Conservation (phyloP, 352 stramenopile species). For the Halophytophthora polymorphica region DNA sequence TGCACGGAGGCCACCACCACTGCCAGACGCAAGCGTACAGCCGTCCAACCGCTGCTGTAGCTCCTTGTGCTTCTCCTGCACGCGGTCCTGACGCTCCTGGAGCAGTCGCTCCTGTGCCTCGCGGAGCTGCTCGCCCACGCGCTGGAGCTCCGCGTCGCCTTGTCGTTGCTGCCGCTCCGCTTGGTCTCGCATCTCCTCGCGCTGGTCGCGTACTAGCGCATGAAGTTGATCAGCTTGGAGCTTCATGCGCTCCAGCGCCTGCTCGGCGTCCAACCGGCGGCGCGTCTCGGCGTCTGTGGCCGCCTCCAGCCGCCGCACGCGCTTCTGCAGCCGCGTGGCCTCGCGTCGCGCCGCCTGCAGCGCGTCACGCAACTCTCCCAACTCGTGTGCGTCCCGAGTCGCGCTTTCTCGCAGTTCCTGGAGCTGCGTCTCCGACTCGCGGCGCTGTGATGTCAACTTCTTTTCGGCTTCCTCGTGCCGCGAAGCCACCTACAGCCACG, state of each 20-base stretch:
- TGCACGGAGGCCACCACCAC: no score
- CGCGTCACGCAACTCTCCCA: constrained; percentile 49
- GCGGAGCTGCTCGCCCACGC: constrained; percentile 37
- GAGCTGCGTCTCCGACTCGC: constrained; percentile 45
- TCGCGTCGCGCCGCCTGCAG: constrained; percentile 37
- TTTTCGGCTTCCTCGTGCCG: constrained; percentile 57
- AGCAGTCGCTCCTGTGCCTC: constrained; percentile 54
- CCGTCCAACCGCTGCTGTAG: constrained; percentile 43
- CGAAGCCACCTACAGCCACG: constrained; percentile 25
- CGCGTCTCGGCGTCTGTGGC: constrained; percentile 51
- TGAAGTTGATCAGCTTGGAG: constrained; percentile 67
- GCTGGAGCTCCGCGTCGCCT: constrained; percentile 34
- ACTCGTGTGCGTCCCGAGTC: constrained; percentile 40
- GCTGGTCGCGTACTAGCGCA: constrained; percentile 46
- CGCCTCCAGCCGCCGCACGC: constrained; percentile 57
- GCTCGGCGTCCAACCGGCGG: constrained; percentile 49
- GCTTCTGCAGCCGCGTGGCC: constrained; percentile 31
- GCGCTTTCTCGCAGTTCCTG: constrained; percentile 41
- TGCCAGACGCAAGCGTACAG: neutral
- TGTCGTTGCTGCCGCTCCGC: constrained; percentile 21
- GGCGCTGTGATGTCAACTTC: constrained; percentile 40
- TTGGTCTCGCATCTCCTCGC: constrained; percentile 42
- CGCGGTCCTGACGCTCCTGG: constrained; percentile 44
- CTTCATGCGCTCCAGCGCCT: constrained; percentile 70
- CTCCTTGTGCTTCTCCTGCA: constrained; percentile 58